Evolutionary conservation across 129 eudicot genomes (phyloP), one percentile per base, ranked within the genome.

Genomic region (Lactuca sativa): DNA sequence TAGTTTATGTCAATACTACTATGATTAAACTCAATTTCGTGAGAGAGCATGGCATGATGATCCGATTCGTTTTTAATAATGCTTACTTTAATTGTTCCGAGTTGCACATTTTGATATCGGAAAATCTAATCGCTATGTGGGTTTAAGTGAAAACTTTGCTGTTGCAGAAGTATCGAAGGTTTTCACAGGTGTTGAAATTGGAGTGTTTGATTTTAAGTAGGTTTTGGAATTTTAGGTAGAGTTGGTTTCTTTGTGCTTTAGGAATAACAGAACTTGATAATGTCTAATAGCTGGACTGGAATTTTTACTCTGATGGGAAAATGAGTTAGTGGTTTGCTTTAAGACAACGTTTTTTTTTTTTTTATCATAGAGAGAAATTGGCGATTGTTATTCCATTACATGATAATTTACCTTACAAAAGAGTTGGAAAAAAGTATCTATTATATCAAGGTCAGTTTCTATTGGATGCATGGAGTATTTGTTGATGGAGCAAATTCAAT

Each of bases 71-170:
- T 52, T 10, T 21, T 18, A 21, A 10, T 4, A 36, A 5, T 52
- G 21, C 31, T 62, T 11, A 36, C 32, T 5, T 34, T 10, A 49
- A 49, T 62, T 37, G 52, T 17, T 34, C 13, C 4, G 15, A 61
- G 69, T 61, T 72, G 30, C 8, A 17, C 8, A 3, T 56, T 55
- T 21, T 21, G 48, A 62, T 62, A 62, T 37, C 41, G 51, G 32
- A 25, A 37, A 62, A 37, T 62, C 66, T 62, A 37, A 8, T 62
- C 51, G 40, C 66, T 61, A 61, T 36, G 31, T 61, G 6, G 31
- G n/a, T n/a, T n/a, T n/a, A n/a, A n/a, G n/a, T n/a, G n/a, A n/a
- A n/a, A n/a, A n/a, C n/a, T n/a, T n/a, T n/a, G n/a, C n/a, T n/a
- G n/a, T n/a, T n/a, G n/a, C n/a, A n/a, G n/a, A n/a, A n/a, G n/a